Evolutionary conservation across 2,329 filamentous ascomycete genomes (phyloP).

Genomic region (Claviceps sp.): DNA sequence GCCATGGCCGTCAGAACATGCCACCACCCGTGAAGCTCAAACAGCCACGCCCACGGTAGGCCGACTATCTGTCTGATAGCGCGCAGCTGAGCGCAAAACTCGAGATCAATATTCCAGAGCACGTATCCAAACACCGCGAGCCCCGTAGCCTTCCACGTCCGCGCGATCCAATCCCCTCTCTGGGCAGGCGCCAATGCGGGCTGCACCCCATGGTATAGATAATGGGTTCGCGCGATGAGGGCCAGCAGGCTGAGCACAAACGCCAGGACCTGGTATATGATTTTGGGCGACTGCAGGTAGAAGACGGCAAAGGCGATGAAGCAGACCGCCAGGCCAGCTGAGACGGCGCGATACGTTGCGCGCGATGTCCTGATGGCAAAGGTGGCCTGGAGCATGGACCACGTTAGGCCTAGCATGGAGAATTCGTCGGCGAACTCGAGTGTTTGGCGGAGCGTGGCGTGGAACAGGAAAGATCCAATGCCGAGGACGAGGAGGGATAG

Average conservation of each 20-base stretch:
- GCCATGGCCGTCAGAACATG: slow-evolving; percentile 45
- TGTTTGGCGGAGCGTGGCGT: slow-evolving; percentile 29
- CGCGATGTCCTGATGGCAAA: slow-evolving; percentile 30
- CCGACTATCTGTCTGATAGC: slow-evolving; percentile 30
- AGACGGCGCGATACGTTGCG: slow-evolving; percentile 16
- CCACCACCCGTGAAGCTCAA: slow-evolving; percentile 53
- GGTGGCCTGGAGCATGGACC: slow-evolving; percentile 36
- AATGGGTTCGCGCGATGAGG: slow-evolving; percentile 20
- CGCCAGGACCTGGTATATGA: slow-evolving; percentile 28
- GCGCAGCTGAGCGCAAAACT: slow-evolving; percentile 36
- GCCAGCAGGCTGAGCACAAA: slow-evolving; percentile 22
- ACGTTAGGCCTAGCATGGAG: slow-evolving; percentile 42
- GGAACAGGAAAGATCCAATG: slow-evolving; percentile 28
- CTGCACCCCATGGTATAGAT: slow-evolving; percentile 20
- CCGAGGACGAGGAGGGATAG: slow-evolving; percentile 27
- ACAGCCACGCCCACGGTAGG: slow-evolving; percentile 38
- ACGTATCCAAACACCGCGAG: slow-evolving; percentile 31
- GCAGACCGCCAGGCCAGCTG: slow-evolving; percentile 25
- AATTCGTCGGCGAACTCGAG: slow-evolving; percentile 40
- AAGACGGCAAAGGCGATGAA: slow-evolving; percentile 28
- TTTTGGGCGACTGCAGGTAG: slow-evolving; percentile 28
- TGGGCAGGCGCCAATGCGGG: slow-evolving; percentile 16
- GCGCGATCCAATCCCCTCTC: slow-evolving; percentile 13
- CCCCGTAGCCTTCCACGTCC: slow-evolving; percentile 16
- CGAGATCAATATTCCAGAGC: slow-evolving; percentile 44